Percentiles rank a stretch among this genome's conserved stretches.
Conservation (phyloP, 139 green algal genomes). For the Coelastrella sp. region DNA sequence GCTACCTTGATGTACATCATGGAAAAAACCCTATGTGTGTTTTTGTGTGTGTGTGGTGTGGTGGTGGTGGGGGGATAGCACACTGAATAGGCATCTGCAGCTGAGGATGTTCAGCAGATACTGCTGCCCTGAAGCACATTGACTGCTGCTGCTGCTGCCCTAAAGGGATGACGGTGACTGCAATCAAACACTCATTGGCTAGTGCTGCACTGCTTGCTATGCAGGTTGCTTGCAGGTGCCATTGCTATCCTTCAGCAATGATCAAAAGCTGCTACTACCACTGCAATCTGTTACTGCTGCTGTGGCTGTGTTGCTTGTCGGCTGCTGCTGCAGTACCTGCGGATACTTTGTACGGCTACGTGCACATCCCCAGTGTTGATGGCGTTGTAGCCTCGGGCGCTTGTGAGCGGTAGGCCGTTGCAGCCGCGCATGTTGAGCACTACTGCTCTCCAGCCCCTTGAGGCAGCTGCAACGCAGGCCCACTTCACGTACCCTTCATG, state of each 20-base stretch:
- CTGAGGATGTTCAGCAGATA: not conserved
- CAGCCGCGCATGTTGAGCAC: conserved; percentile 82
- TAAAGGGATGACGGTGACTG: not conserved
- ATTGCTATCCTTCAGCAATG: too few relatives aligned
- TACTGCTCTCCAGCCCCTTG: conserved; percentile 64
- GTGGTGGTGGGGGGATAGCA: too few relatives aligned
- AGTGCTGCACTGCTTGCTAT: too few relatives aligned
- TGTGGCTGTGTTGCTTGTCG: too few relatives aligned
- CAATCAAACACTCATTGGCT: too few relatives aligned
- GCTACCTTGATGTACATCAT: not conserved
- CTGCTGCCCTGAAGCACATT: not conserved
- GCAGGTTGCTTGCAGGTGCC: too few relatives aligned
- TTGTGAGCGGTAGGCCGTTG: conserved; percentile 71
- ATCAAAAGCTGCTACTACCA: too few relatives aligned
- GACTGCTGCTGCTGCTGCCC: not conserved
- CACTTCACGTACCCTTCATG: conserved; percentile 83
- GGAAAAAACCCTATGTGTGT: too few relatives aligned
- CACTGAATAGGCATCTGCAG: too few relatives aligned
- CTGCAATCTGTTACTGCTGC: too few relatives aligned
- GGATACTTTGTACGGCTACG: conserved; percentile 30
- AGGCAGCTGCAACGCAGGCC: conserved; percentile 59
- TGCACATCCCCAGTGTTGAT: conserved; percentile 40
- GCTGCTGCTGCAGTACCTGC: conserved; percentile 15
- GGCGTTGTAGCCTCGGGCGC: conserved; percentile 50
- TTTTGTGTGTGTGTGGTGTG: too few relatives aligned